Conservation (phyloP, 164 flowering plant species). For the Vitis cinerea region DNA sequence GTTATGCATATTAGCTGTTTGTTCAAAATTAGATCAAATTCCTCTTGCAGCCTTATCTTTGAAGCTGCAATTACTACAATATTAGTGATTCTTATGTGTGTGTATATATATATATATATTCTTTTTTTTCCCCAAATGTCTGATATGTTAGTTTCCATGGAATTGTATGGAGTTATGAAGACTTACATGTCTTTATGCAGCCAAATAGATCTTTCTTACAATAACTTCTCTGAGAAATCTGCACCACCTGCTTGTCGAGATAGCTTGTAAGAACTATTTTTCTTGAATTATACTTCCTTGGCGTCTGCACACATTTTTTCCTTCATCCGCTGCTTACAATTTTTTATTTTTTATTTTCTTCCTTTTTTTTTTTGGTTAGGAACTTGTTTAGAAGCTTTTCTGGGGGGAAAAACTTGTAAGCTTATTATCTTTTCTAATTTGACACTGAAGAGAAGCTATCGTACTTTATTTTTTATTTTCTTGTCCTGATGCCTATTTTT, state of each 20-base stretch:
- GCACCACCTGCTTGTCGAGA: conserved; percentile 20
- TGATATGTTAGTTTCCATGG: too few relatives aligned
- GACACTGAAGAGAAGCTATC: too few relatives aligned
- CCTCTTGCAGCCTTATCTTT: background rate
- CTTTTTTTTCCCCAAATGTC: background rate
- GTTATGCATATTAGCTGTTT: too few relatives aligned
- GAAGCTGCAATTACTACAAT: background rate
- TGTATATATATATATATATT: too few relatives aligned
- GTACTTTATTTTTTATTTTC: background rate
- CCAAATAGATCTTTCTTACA: conserved; percentile 34
- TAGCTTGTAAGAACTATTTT: conserved; percentile 20
- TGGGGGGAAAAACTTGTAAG: background rate
- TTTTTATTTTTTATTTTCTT: background rate
- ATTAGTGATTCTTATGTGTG: too few relatives aligned
- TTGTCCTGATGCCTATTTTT: background rate
- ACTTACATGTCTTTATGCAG: background rate
- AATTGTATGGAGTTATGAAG: too few relatives aligned
- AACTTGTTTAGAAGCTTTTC: conserved; percentile 31
- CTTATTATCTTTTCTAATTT: background rate
- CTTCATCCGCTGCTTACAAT: background rate
- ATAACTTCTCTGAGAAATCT: conserved; percentile 18
- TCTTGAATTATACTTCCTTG: background rate
- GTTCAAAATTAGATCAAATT: too few relatives aligned
- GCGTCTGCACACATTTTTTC: background rate
- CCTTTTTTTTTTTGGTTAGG: conserved; percentile 12